Percentiles rank a stretch among this genome's conserved stretches.
These are phyloP conservation scores for Aquilaria yunnanensis DNA, from an alignment of 345 rosid species.

Conservation along the genomic window DNA sequence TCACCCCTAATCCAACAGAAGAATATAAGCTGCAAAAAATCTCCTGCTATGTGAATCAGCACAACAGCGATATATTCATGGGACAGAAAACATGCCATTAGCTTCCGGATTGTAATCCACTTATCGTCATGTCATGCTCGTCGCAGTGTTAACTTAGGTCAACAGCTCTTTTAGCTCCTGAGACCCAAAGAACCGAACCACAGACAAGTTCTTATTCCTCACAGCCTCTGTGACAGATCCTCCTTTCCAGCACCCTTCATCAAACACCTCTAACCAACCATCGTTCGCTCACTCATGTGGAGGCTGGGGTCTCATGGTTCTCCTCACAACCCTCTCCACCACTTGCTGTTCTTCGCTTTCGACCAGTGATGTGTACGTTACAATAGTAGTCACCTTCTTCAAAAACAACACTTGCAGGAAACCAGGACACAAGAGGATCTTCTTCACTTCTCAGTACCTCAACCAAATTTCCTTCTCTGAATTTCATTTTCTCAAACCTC, in stretches of 20 bases:
- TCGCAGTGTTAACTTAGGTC: constrained; percentile 23
- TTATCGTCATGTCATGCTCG: constrained; percentile 24
- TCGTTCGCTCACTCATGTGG: constrained; percentile 15
- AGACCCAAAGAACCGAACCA: constrained; percentile 29
- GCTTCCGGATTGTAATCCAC: constrained; percentile 30
- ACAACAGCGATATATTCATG: too few species aligned
- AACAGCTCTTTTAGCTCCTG: constrained; percentile 30
- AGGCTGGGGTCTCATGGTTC: constrained; percentile 33
- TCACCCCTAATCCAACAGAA: too few species aligned
- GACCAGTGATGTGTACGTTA: constrained; percentile 20
- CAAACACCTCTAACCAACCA: constrained; percentile 41
- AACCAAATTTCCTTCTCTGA: constrained; percentile 21
- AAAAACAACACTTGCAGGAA: constrained; percentile 29
- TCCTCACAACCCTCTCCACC: constrained; percentile 20
- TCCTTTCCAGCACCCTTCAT: constrained; percentile 28
- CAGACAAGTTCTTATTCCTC: constrained; percentile 16
- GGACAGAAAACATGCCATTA: constrained; percentile 6
- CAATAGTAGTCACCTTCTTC: constrained; percentile 17
- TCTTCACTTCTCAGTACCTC: constrained; percentile 32
- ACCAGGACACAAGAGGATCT: constrained; percentile 31
- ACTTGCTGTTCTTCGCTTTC: constrained; percentile 13
- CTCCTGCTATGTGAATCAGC: too few species aligned
- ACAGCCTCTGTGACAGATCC: constrained; percentile 28
- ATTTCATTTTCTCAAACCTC: constrained; percentile 19
- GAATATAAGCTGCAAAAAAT: too few species aligned